Evolutionary conservation across 2,329 filamentous ascomycete species (phyloP).

Genomic region (Fusarium albidum): DNA sequence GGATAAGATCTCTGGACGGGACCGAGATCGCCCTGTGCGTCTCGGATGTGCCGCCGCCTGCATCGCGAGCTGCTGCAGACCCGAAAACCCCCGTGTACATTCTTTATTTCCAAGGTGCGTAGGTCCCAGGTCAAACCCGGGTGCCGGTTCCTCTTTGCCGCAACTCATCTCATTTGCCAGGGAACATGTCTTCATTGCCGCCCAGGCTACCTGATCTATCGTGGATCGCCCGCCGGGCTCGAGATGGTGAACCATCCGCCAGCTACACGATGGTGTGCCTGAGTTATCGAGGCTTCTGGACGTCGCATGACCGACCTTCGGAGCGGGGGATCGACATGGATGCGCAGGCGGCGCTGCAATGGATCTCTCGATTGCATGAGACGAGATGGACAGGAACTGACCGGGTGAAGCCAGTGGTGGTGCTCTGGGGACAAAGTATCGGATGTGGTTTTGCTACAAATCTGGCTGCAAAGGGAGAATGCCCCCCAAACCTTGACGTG

Average conservation of each 20-base stretch:
- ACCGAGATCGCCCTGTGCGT: conserved; percentile 70
- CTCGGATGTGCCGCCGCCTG: conserved; percentile 47
- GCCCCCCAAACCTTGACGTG: conserved; percentile 50
- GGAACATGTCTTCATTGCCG: conserved; percentile 67
- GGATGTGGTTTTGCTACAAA: conserved; percentile 76
- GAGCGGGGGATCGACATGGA: conserved; percentile 76
- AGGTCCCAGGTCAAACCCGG: not conserved
- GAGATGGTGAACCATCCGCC: conserved; percentile 46
- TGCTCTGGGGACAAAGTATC: conserved; percentile 82
- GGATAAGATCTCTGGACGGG: conserved; percentile 68
- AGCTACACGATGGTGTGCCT: conserved; percentile 61
- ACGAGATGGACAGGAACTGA: conserved; percentile 25
- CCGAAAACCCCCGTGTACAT: conserved; percentile 56
- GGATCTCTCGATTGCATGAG: conserved; percentile 60
- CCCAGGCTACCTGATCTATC: conserved; percentile 66
- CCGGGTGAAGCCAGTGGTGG: conserved; percentile 48
- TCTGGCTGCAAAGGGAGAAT: conserved; percentile 52
- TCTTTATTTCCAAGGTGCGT: conserved; percentile 39
- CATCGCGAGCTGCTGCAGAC: not conserved
- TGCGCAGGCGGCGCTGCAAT: conserved; percentile 68
- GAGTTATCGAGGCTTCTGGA: conserved; percentile 81
- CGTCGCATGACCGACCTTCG: conserved; percentile 73
- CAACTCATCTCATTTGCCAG: conserved; percentile 44
- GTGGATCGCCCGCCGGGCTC: conserved; percentile 56
- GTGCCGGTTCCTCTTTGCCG: not conserved